Base-by-base conservation (phyloP, 306 rosid species). In the Lathyrus oleraceus region DNA sequence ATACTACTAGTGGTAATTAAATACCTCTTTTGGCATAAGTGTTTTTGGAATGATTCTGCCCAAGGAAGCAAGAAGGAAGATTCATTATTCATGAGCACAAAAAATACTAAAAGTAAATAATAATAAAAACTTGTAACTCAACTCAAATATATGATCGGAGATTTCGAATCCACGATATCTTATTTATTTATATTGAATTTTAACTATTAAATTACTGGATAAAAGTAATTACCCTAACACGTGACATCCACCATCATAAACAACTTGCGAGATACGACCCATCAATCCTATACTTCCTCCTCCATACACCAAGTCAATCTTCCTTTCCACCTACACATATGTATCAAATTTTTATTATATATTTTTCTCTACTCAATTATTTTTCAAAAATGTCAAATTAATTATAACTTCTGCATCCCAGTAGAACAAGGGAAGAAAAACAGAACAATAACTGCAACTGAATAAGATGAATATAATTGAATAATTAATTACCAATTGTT, bases 211-310 rank as follows among this genome's bases (percentile, higher is more conserved):
- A 32, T 30, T 32, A 32, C 1, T 5, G 6, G 35, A 30, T 6
- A 6, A 28, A 9, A n/a, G 3, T 11, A 23, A 1, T 19, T 85
- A 94, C 99, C 99, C 97, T 69, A 94, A 86, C 65, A 94, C 97
- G 83, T 94, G 99, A 85, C 97, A 95, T 70, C 99, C 99, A 23
- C 99, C 99, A 58, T 91, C 91, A 62, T 81, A 74, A 5, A 94
- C 96, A 72, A 88, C 97, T 81, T 88, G 92, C 2, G 98, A 94
- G 53, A 94, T 85, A 14, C 79, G 76, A 53, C 99, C 97, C 99
- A 94, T 94, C 79, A 94, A 79, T 0, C 99, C 99, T 44, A 94
- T 87, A 84, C 99, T 94, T 62, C 99, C 99, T 65, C 97, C 99
- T 79, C 99, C 99, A 66, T 94, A 94, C 13, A 94, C 99, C 86